Base-by-base conservation (phyloP, 139 green algal genomes). In the Trebouxia sp. region DNA sequence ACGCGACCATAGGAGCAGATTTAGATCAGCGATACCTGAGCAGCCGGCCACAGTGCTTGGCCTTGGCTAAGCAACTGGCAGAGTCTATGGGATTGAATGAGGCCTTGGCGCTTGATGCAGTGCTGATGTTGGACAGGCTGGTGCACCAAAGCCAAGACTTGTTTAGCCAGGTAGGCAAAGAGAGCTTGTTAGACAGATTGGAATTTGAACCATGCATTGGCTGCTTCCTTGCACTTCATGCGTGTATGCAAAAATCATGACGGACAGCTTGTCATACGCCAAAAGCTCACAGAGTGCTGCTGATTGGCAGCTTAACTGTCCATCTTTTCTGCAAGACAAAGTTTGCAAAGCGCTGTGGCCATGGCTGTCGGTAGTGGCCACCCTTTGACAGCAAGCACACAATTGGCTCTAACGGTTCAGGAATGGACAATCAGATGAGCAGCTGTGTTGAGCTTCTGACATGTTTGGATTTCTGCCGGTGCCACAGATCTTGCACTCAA, bases 121-220 rank as follows among this genome's bases (percentile, higher is more conserved):
- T 77, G 6, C 8, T 77, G 41, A 24, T 77, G 41, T 14, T 77
- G 69, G 69, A 77, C 41, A 30, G 69, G 24, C 41, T 77, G 4
- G 20, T 77, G 69, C 69, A 77, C 28, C 42, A 37, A 22, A 26
- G 69, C 9, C 22, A 12, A 38, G n/a, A 69, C 56, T 30, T 69
- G 24, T 39, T 39, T 26, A 69, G 26, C 56, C 56, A 35, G 22
- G 56, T 38, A 37, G 4, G 50, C 50, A 10, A 22, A 28, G 20
- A 22, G 35, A 35, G 24, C n/a, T 22, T 17, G 24, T 32, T 17
- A 37, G 24, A 37, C 8, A 35, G n/a, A 26, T 6, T 58, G 50
- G 50, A 17, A 58, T 17, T 28, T 17, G 22, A 22, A 22, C 22
- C 26, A 3, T 10, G 20, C 4, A 17, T 58, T 2, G 20, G 2